These are phyloP conservation scores for Tricholoma terreum DNA, from an alignment of 768 basidiomycete species.

Conservation along the genomic window DNA sequence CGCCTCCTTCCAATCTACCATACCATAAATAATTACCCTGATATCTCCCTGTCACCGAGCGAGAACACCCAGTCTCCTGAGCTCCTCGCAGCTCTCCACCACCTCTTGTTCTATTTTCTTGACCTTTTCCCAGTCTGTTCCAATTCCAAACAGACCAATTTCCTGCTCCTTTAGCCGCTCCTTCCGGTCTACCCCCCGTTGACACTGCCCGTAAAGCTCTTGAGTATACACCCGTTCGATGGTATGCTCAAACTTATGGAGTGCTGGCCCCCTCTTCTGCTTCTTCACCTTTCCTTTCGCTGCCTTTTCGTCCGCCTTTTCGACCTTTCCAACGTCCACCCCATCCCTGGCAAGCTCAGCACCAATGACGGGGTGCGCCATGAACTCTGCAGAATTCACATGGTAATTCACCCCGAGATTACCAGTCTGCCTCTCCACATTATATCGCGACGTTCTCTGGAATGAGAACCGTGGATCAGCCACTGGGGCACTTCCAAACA, in stretches of 20 bases:
- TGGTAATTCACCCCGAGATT: conserved; percentile 76
- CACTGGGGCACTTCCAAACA: conserved; percentile 62
- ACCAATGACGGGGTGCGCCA: conserved; percentile 71
- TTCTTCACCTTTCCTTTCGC: conserved; percentile 16
- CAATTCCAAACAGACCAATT: conserved; percentile 85
- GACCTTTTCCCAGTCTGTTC: conserved; percentile 92
- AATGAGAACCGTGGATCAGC: conserved; percentile 86
- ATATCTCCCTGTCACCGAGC: conserved; percentile 27
- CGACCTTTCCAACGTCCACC: conserved; percentile 33
- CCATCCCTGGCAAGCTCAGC: conserved; percentile 60
- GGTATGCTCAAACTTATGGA: conserved; percentile 65
- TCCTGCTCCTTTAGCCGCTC: conserved; percentile 72
- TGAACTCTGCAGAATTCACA: conserved; percentile 76
- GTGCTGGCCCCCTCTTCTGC: conserved; percentile 36
- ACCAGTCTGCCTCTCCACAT: conserved; percentile 68
- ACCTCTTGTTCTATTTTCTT: conserved; percentile 65
- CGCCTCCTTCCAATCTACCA: background rate
- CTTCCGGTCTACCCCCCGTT: conserved; percentile 61
- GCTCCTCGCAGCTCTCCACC: conserved; percentile 74
- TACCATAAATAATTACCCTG: conserved; percentile 12
- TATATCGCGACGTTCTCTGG: conserved; percentile 53
- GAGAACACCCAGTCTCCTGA: conserved; percentile 60
- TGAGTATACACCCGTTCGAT: conserved; percentile 77
- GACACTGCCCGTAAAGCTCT: conserved; percentile 69
- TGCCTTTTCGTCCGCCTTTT: conserved; percentile 19